A percentile compares a stretch with the other conserved stretches of the same genome.
Evolutionary conservation across 2,329 filamentous ascomycete species (phyloP).

Genomic region (Diaporthe vaccinii): DNA sequence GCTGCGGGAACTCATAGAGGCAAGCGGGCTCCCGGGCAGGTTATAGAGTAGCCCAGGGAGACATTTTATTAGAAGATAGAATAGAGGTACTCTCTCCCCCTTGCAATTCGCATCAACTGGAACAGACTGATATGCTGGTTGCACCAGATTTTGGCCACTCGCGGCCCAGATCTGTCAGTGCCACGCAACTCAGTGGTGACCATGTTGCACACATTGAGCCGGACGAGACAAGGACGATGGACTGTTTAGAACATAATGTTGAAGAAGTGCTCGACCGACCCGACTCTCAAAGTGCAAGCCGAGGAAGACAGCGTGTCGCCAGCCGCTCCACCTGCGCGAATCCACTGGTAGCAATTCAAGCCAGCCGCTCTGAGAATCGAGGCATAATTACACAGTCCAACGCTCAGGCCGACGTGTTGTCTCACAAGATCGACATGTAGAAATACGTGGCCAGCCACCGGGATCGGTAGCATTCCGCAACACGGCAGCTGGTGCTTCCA

Average conservation of each 20-base stretch:
- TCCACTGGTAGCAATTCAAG: not conserved
- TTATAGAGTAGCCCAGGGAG: too few species aligned
- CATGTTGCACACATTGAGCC: slow-evolving; percentile 29
- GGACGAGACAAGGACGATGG: slow-evolving; percentile 28
- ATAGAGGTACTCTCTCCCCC: too few species aligned
- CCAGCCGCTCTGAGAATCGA: not conserved
- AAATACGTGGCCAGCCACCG: not conserved
- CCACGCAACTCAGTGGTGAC: not conserved
- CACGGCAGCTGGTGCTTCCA: too few species aligned
- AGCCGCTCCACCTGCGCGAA: not conserved
- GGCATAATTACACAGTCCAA: not conserved
- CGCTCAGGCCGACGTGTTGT: not conserved
- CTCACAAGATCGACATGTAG: slow-evolving; percentile 5
- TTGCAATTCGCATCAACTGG: too few species aligned
- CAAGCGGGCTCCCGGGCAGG: too few species aligned
- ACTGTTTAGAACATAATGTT: slow-evolving; percentile 34
- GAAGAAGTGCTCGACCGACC: slow-evolving; percentile 23
- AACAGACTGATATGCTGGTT: not conserved
- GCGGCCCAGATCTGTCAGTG: not conserved
- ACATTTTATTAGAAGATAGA: too few species aligned
- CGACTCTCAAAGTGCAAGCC: not conserved
- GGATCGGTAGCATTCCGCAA: not conserved
- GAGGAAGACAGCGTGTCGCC: slow-evolving; percentile 23
- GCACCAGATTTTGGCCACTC: not conserved
- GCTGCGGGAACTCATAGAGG: too few species aligned